phyloP scores from a whole-genome alignment of 1,284 basidiomycete genomes.

The Trametes polyzona region DNA sequence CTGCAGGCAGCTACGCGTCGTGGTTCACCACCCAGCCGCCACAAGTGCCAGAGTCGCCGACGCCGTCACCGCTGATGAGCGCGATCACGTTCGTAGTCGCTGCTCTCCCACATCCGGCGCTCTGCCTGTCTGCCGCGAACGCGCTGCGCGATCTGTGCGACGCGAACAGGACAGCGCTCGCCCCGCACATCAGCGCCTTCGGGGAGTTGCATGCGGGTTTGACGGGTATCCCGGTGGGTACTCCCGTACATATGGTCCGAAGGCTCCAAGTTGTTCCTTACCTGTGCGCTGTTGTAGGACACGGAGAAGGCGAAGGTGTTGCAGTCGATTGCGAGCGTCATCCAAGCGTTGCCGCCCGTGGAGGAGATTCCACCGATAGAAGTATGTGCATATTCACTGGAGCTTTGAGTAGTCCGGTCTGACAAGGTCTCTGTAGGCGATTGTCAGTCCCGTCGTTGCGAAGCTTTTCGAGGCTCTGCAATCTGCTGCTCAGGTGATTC shows the following conservation, averaged over 20 bases:
- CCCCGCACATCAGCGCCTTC: constrained; percentile 83
- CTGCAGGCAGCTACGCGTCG: constrained; percentile 77
- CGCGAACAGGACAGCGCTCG: constrained; percentile 79
- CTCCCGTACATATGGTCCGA: background rate
- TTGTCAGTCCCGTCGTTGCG: constrained; percentile 76
- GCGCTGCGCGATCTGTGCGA: constrained; percentile 86
- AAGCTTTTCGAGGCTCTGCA: constrained; percentile 67
- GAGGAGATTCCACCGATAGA: constrained; percentile 82
- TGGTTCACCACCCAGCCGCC: constrained; percentile 74
- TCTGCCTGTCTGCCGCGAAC: constrained; percentile 79
- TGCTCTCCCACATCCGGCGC: constrained; percentile 62
- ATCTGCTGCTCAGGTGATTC: constrained; percentile 53
- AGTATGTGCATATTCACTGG: constrained; percentile 41
- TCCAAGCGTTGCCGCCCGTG: constrained; percentile 79
- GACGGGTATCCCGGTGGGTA: constrained; percentile 70
- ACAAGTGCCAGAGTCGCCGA: constrained; percentile 38
- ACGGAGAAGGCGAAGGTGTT: constrained; percentile 88
- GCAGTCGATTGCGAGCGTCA: constrained; percentile 88
- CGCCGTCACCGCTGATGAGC: constrained; percentile 53
- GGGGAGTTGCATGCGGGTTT: constrained; percentile 80
- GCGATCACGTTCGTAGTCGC: constrained; percentile 76
- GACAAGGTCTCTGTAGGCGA: constrained; percentile 53
- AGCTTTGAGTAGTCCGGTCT: background rate
- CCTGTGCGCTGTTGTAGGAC: constrained; percentile 49
- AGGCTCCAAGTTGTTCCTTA: background rate